These are phyloP conservation scores for Salvia hispanica DNA, from an alignment of 257 asterid genomes.

Conservation along the genomic window DNA sequence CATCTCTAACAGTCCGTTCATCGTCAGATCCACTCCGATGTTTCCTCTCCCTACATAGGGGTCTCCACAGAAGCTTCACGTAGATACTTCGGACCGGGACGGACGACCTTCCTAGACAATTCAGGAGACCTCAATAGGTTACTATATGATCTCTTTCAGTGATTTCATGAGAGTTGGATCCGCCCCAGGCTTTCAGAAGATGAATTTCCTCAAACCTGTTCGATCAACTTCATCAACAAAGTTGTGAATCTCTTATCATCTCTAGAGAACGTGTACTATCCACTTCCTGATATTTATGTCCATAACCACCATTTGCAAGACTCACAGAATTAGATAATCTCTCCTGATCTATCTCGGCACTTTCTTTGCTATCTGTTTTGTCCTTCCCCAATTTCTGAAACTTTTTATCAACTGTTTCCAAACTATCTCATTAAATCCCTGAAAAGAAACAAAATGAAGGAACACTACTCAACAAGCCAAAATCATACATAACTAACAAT, in stretches of 20 bases:
- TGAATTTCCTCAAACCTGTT: slow-evolving; percentile 33
- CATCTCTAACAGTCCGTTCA: slow-evolving; percentile 41
- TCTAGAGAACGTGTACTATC: slow-evolving; percentile 14
- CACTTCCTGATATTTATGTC: slow-evolving; percentile 28
- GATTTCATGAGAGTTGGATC: too few relatives aligned
- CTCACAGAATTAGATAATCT: slow-evolving; percentile 34
- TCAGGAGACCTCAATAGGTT: slow-evolving; percentile 60
- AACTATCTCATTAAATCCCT: slow-evolving; percentile 48
- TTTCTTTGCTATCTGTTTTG: slow-evolving; percentile 39
- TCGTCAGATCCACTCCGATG: slow-evolving; percentile 52
- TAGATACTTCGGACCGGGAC: slow-evolving; percentile 67
- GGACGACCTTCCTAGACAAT: slow-evolving; percentile 53
- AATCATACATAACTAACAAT: slow-evolving; percentile 26
- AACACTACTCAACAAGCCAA: slow-evolving; percentile 25
- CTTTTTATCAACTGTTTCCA: slow-evolving; percentile 33
- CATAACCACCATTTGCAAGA: slow-evolving; percentile 45
- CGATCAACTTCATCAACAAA: slow-evolving; percentile 39
- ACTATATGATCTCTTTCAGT: slow-evolving; percentile 42
- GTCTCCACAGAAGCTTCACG: slow-evolving; percentile 57
- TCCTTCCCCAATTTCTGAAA: slow-evolving; percentile 35
- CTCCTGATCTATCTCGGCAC: slow-evolving; percentile 39
- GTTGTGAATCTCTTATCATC: slow-evolving; percentile 35
- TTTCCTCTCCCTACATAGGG: slow-evolving; percentile 40
- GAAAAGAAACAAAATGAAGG: slow-evolving; percentile 26
- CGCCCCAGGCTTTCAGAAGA: too few relatives aligned